These are phyloP conservation scores for Stephania yunnanensis DNA, from an alignment of 164 flowering plant genomes.

Conservation along the genomic window DNA sequence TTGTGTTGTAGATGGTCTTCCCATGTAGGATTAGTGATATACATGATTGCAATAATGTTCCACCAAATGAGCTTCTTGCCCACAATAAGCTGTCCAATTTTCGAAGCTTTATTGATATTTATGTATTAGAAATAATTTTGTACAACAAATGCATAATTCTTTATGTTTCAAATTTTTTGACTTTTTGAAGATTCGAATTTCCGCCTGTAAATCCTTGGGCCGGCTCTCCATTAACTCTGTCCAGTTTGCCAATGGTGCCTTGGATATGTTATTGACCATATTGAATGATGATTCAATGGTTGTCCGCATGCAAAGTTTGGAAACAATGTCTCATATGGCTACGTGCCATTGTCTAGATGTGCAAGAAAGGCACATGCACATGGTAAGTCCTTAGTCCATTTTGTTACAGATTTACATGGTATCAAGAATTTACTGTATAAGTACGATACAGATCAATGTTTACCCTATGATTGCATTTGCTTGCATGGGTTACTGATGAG, in stretches of 20 bases:
- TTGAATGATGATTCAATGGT: conserved; percentile 61
- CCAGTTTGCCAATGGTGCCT: conserved; percentile 52
- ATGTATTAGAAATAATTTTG: too few relatives aligned
- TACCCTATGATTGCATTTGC: neutral
- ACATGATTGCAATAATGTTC: too few relatives aligned
- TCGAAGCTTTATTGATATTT: too few relatives aligned
- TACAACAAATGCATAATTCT: too few relatives aligned
- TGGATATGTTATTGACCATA: conserved; percentile 60
- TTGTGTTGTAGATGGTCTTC: neutral
- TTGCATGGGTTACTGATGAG: neutral
- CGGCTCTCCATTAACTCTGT: conserved; percentile 36
- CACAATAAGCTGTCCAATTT: too few relatives aligned
- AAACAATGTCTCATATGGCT: conserved; percentile 59
- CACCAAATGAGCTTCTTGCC: too few relatives aligned
- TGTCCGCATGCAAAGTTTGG: conserved; percentile 61
- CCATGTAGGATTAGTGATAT: too few relatives aligned
- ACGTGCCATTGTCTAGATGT: conserved; percentile 35
- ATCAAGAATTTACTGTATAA: neutral
- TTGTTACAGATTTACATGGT: neutral
- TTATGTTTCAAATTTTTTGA: neutral
- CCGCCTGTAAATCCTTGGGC: conserved; percentile 61
- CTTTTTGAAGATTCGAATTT: conserved; percentile 58
- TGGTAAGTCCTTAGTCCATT: conserved; percentile 36
- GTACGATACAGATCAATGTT: too few relatives aligned
- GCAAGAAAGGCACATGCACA: conserved; percentile 58